Evolutionary conservation across 75 land plant genomes (phyloP), one percentile per base, ranked within the genome.

Genomic region (Chamaecyparis obtusa): DNA sequence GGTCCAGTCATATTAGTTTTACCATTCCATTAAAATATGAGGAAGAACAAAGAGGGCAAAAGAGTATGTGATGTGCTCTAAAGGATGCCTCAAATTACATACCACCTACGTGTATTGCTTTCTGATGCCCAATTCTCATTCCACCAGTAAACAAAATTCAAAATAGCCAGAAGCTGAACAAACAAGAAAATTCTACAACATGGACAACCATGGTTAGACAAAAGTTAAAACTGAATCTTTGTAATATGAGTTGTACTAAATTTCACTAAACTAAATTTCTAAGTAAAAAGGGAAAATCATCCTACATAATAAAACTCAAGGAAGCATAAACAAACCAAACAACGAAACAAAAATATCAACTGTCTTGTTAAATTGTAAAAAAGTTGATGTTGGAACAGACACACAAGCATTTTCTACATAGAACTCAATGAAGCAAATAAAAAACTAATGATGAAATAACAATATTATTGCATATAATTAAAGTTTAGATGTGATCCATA

Each of bases 81-180:
- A 44, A 24, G n/a, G 41, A 80, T 27, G 74, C 19, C 39, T 17
- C 9, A 80, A 44, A 43, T 43, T 43, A 44, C 51, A 85, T 87
- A 91, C 92, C 92, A 89, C 71, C 72, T 86, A 5, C 44, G 75
- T 32, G 72, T 60, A 87, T 89, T 87, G 27, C 86, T 86, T 46
- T 85, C 91, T 0, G 86, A 80, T 24, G 87, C 54, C 92, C 92
- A 89, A 41, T 72, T 84, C 21, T 91, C 91, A 83, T 91, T 91
- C 92, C 91, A 91, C 86, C 86, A 91, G 55, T 86, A 88, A 8
- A 90, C 51, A 83, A 90, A 87, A 83, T 90, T 91, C 32, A 91
- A 37, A 17, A 91, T 76, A 80, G 89, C 84, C 14, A 89, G 43
- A 35, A 91, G 78, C 60, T 91, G 92, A 46, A 91, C 85, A 21